phyloP scores from a whole-genome alignment of 768 basidiomycete genomes.

The Wakefieldia striispora region DNA sequence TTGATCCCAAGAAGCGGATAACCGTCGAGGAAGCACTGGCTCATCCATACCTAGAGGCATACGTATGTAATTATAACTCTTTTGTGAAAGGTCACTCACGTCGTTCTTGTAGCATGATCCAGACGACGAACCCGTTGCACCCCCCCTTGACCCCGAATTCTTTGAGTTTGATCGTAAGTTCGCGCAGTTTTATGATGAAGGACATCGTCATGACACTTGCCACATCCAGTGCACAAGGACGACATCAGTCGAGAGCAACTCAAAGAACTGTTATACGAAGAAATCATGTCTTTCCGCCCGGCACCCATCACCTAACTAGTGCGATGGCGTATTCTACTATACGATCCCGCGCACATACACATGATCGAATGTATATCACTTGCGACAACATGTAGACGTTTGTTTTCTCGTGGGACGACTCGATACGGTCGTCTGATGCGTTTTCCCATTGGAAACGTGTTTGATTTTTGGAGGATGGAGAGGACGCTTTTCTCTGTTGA shows the following conservation, averaged over 20 bases:
- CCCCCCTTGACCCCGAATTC: constrained; percentile 94
- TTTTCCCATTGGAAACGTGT: too few relatives aligned
- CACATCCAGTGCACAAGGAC: constrained; percentile 79
- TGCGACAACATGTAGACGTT: background rate
- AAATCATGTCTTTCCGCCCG: constrained; percentile 88
- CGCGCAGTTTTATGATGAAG: background rate
- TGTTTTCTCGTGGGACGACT: too few relatives aligned
- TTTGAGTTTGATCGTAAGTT: constrained; percentile 93
- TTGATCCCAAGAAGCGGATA: constrained; percentile 96
- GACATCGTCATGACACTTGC: background rate
- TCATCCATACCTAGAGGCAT: constrained; percentile 95
- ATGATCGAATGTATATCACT: constrained; percentile 7
- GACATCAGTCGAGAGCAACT: constrained; percentile 94
- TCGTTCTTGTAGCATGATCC: constrained; percentile 70
- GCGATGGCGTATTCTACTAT: background rate
- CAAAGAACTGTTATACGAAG: constrained; percentile 91
- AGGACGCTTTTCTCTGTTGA: background rate
- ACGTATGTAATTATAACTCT: constrained; percentile 46
- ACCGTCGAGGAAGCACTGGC: constrained; percentile 91
- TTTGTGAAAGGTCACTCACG: constrained; percentile 5
- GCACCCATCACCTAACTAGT: constrained; percentile 42
- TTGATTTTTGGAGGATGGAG: too few relatives aligned
- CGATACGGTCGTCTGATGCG: too few relatives aligned
- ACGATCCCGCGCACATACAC: background rate
- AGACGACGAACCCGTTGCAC: constrained; percentile 93